These are phyloP conservation scores for Cajanus cajan DNA, from an alignment of 306 rosid genomes.

Conservation along the genomic window DNA sequence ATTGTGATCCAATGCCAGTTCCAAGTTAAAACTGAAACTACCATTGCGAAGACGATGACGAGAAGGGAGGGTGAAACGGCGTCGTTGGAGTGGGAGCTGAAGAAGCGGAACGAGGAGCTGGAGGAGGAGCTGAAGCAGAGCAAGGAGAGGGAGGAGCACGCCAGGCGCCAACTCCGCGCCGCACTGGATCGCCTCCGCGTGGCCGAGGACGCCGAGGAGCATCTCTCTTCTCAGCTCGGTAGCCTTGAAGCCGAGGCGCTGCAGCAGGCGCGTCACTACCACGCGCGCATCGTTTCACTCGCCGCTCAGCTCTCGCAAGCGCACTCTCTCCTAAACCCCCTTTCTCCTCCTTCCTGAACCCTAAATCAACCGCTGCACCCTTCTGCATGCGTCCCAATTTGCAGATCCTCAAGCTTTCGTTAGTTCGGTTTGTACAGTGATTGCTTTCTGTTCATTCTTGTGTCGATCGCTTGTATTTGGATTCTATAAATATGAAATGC, in stretches of 20 bases:
- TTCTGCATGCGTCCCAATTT: too few relatives aligned
- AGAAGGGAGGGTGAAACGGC: too few relatives aligned
- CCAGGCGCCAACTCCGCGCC: constrained; percentile 41
- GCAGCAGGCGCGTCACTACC: constrained; percentile 56
- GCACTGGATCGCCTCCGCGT: constrained; percentile 49
- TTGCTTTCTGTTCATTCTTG: too few relatives aligned
- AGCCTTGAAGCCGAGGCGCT: constrained; percentile 76
- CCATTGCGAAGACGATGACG: too few relatives aligned
- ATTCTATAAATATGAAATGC: too few relatives aligned
- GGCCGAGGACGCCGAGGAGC: constrained; percentile 82
- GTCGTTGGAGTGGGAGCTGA: constrained; percentile 25
- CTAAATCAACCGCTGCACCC: too few relatives aligned
- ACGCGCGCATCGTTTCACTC: constrained; percentile 50
- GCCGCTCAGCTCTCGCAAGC: constrained; percentile 56
- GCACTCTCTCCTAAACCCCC: constrained; percentile 35
- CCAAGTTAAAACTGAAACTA: too few relatives aligned
- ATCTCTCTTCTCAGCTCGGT: constrained; percentile 69
- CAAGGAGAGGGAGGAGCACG: constrained; percentile 57
- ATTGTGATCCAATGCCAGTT: too few relatives aligned
- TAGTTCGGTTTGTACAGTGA: too few relatives aligned
- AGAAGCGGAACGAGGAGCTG: constrained; percentile 61
- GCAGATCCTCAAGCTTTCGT: too few relatives aligned
- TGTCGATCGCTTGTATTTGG: too few relatives aligned
- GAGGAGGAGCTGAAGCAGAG: constrained; percentile 60
- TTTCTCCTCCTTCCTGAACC: too few relatives aligned